Evolutionary conservation across 345 rosid genomes (phyloP), one percentile per base, ranked within the genome.

Genomic region (Mercurialis annua): DNA sequence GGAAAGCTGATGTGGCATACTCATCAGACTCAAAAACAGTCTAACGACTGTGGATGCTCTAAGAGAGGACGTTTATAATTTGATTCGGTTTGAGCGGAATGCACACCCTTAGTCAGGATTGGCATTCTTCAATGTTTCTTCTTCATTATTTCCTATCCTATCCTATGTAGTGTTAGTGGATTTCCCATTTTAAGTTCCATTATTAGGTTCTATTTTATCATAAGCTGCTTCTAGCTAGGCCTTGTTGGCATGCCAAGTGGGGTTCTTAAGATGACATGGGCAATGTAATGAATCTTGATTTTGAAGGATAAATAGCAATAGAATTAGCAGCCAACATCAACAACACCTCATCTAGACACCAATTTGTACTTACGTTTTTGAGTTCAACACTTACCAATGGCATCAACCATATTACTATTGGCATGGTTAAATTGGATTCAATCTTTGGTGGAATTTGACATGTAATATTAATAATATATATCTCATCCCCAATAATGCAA

Each of bases 371-470:
- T n/a, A 8, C n/a, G 1, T 44, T 46, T 26, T 17, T 18, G 15
- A 17, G 54, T 27, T 62, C 23, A 44, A 27, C 53, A 62, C 43
- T 16, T 11, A 7, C n/a, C 47, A 1, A 27, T 20, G 30, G 44
- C 48, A 36, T 68, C 18, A 34, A 49, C 49, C 29, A 31, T 42
- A 56, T n/a, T 29, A 20, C 50, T 44, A 66, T 4, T 52, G 60
- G 2, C 20, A 20, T 16, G 5, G 7, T 18, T 6, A 15, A 64
- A 58, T 56, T 62, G 56, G 66, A 40, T 55, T 40, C 26, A 36
- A 0, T 5, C 24, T 26, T 16, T 43, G 50, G 73, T 76, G 80
- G 80, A 63, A 57, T 67, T 31, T 44, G 66, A 63, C 58, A 2
- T 67, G 57, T 59, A 59, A 17, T 14, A 36, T 9, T 36, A 9